These are phyloP conservation scores for Nakazawaea holstii DNA, from an alignment of 805 yeast species.

Conservation along the genomic window DNA sequence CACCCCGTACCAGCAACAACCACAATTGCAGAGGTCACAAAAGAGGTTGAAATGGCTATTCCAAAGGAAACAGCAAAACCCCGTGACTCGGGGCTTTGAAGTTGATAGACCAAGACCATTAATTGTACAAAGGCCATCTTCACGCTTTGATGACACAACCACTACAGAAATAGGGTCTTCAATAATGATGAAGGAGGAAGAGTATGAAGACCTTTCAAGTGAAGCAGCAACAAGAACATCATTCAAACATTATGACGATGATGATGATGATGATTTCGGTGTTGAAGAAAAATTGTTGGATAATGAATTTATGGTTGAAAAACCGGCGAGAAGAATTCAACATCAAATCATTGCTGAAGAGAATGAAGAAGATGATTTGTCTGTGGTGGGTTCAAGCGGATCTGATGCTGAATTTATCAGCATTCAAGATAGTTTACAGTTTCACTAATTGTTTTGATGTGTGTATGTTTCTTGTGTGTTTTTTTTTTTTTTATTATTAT, in stretches of 20 bases:
- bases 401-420: neutral
- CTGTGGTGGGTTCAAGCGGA: neutral
- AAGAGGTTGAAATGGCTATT: conserved; percentile 14
- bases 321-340: conserved; percentile 15
- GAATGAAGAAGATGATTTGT: neutral
- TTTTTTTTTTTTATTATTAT: no score
- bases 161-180: neutral
- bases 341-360: conserved; percentile 13
- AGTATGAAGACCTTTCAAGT: conserved; percentile 3
- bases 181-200: neutral
- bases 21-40: conserved; percentile 12
- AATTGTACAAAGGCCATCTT: conserved; percentile 10
- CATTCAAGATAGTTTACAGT: neutral
- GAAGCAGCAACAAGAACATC: neutral
- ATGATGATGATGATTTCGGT: conserved; percentile 9
- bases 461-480: neutral
- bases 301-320: conserved; percentile 13
- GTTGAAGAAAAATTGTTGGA: conserved; percentile 8
- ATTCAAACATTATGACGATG: conserved; percentile 1
- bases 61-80: neutral
- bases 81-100: conserved; percentile 1
- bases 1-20: conserved; percentile 23
- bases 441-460: no score
- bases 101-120: conserved; percentile 22
- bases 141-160: conserved; percentile 3